Evolutionary conservation across 257 asterid species (phyloP), one percentile per base, ranked within the genome.

Genomic region (Solanum medicagineum): DNA sequence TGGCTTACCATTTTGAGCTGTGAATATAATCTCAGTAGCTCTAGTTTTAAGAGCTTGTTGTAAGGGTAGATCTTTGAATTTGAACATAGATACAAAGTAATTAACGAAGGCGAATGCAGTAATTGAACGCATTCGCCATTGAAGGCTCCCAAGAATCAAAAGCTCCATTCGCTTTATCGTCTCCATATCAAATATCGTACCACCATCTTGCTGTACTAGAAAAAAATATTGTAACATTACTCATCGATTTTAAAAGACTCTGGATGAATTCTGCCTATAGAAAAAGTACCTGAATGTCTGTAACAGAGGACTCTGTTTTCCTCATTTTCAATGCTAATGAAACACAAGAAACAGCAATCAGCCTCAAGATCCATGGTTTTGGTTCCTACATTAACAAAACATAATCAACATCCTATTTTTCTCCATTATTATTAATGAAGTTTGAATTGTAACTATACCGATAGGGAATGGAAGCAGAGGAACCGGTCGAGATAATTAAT

Each of bases 61-160:
- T 1, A 89, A 89, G 2, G 91, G 84, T 7, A 81, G 71, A 53
- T 90, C 93, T 19, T 87, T 81, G 63, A 86, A 87, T 42, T 86
- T 73, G 86, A 93, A 91, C 57, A 89, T 86, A 0, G 90, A 60
- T 86, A 93, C 83, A 88, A 92, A 93, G 89, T 87, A 92, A 85
- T 86, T 86, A 49, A 85, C 17, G 56, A 93, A 94, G 0, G 89
- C 91, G 26, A 94, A 93, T 0, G 98, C 94, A 82, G 87, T 93
- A 7, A 91, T 88, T 5, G 98, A 94, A 20, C 94, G 90, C 98
- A 91, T 92, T 87, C 98, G 49, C 98, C 98, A 94, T 86, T 91
- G 85, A 3, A 94, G 91, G 81, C 93, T 92, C 45, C 93, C 95
- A 32, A 94, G 95, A 16, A 94, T 90, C 66, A 92, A 81, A 85